Percentiles rank a stretch among this genome's conserved stretches.
Conservation (phyloP, 139 green algal genomes). For the Astrephomene gubernaculifera region DNA sequence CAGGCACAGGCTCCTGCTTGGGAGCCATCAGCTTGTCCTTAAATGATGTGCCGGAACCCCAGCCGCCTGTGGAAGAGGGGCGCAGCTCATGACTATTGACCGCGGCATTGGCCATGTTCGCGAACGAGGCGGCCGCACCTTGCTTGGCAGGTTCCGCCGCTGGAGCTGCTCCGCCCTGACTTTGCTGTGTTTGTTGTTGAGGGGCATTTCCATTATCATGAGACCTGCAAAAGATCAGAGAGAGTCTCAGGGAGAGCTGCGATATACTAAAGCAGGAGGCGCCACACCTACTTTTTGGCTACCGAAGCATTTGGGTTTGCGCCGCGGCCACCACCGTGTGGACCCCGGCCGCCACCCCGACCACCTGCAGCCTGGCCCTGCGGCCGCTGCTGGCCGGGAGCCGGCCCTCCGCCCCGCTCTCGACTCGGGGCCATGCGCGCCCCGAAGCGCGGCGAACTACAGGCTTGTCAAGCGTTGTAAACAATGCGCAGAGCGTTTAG, state of each 20-base stretch:
- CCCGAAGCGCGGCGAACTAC: conserved; percentile 12
- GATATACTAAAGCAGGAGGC: too few relatives aligned
- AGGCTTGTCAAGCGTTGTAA: conserved; percentile 11
- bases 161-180: background rate
- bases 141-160: background rate
- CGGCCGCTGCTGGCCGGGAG: background rate
- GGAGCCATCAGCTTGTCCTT: conserved; percentile 37
- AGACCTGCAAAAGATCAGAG: background rate
- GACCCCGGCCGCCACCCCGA: conserved; percentile 7
- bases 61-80: background rate
- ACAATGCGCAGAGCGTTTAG: conserved; percentile 4
- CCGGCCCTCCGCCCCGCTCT: conserved; percentile 15
- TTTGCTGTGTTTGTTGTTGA: conserved; percentile 11
- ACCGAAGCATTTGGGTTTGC: conserved; percentile 16
- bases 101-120: background rate
- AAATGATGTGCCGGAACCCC: conserved; percentile 32
- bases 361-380: conserved; percentile 23
- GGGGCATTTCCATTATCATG: conserved; percentile 24
- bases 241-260: background rate
- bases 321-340: conserved; percentile 17
- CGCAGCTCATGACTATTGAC: background rate
- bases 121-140: background rate
- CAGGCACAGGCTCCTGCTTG: conserved; percentile 11
- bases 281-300: background rate
- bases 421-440: conserved; percentile 25